Evolutionary conservation across 225 moss, liverwort and hornwort genomes (phyloP).

Genomic region (Pseudoscleropodium purum): DNA sequence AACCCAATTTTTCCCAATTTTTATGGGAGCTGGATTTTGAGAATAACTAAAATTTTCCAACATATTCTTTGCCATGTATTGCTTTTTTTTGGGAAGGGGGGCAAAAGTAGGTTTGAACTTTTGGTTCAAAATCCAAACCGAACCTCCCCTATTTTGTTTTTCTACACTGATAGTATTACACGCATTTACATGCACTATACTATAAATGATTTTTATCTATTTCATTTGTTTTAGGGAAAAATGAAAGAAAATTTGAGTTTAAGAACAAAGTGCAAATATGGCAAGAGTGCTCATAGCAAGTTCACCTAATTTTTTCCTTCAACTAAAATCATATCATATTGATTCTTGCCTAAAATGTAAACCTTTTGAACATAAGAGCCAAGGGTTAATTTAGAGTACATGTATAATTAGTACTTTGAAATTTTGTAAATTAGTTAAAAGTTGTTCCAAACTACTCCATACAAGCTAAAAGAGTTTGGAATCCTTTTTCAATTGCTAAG

Average conservation of each 20-base stretch:
- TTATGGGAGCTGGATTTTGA: neutral
- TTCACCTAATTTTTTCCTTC: accelerated
- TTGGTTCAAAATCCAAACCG: neutral
- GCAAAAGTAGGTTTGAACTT: neutral
- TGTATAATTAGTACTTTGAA: neutral
- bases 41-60: neutral
- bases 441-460: neutral
- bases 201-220: neutral
- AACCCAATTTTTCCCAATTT: neutral
- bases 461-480: neutral
- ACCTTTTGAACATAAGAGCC: accelerated
- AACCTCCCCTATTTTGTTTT: accelerated
- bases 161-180: accelerated
- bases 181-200: accelerated
- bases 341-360: neutral
- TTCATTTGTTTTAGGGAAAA: accelerated
- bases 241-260: neutral
- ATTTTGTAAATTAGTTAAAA: neutral
- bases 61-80: neutral
- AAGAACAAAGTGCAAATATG: neutral
- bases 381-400: accelerated
- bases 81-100: accelerated
- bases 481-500: neutral
- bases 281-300: accelerated
- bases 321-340: neutral